These are phyloP conservation scores for Neonectria coccinea DNA, from an alignment of 2,329 filamentous ascomycete species.

Conservation along the genomic window DNA sequence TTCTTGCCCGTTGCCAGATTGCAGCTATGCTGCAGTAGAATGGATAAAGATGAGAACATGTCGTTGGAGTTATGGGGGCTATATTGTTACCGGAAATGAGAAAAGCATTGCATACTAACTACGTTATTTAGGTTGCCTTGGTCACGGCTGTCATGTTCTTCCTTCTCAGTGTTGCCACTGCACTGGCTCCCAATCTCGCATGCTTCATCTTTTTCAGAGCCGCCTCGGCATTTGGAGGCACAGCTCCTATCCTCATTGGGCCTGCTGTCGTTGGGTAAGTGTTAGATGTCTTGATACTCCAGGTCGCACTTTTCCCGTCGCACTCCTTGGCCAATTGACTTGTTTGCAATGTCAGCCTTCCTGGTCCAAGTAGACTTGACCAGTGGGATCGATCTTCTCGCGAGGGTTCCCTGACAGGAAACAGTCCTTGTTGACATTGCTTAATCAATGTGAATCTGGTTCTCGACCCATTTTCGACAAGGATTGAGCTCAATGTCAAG, in stretches of 20 bases:
- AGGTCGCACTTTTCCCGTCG: background rate
- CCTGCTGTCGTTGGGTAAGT: conserved; percentile 73
- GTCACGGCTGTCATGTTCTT: conserved; percentile 73
- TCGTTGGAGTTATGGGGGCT: too few relatives aligned
- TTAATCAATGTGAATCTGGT: conserved; percentile 11
- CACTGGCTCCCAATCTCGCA: conserved; percentile 76
- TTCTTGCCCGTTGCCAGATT: background rate
- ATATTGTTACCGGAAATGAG: background rate
- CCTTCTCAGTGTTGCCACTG: conserved; percentile 77
- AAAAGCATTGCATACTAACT: conserved; percentile 3
- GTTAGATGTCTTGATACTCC: background rate
- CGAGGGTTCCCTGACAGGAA: background rate
- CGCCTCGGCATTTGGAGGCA: conserved; percentile 80
- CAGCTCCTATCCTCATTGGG: conserved; percentile 78
- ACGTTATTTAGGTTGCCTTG: conserved; percentile 54
- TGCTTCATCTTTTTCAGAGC: conserved; percentile 81
- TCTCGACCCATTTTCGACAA: background rate
- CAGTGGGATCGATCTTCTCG: background rate
- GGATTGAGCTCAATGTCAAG: background rate
- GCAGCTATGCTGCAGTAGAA: background rate
- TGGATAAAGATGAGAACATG: background rate
- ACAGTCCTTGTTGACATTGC: background rate
- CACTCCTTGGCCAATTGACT: background rate
- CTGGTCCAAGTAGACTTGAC: background rate
- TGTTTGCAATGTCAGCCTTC: background rate